Base-by-base conservation (phyloP, 495 filamentous ascomycete species). In the Sporormia fimetaria region DNA sequence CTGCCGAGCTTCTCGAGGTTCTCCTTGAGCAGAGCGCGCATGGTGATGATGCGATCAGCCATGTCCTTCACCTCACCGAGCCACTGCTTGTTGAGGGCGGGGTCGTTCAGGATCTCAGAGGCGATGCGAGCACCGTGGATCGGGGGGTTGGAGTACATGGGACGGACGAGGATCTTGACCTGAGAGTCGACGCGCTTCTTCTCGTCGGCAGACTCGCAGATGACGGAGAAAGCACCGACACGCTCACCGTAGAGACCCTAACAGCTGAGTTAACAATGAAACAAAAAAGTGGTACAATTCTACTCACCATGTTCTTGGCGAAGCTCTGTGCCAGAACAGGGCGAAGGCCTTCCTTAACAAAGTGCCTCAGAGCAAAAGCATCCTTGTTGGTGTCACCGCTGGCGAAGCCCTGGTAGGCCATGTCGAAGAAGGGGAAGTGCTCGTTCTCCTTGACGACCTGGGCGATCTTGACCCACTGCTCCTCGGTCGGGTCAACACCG, bases 321-420 rank as follows among this genome's bases (percentile, higher is more conserved):
- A 98, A 98, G 37, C 81, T 87, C 70, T 98, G 90, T 54, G 83
- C 78, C 47, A 98, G 75, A 57, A 73, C 76, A 55, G 92, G 78
- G 60, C 81, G 75, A 70, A 94, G 88, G 56, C 88, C 90, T 66
- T 98, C 69, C 63, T 79, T 74, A 58, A 95, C 75, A 57, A 98
- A 98, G 71, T 94, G 67, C 42, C 90, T 70, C 29, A 94, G 73
- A 40, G 90, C 81, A 54, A 92, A 96, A 44, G 90, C 90, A 63
- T 98, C 90, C 57, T 73, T 73, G 66, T 94, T 73, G 33, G 86
- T 88, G 67, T 92, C 77, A 44, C 90, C 90, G 47, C 79, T 86
- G 37, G 90, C 90, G 57, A 98, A 98, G 49, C 90, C 90, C 67
- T 98, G 88, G 73, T 98, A 98, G 45, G 90, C 90, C 90, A 98